A percentile compares a stretch with the other conserved stretches of the same genome.
Conservation (phyloP, 495 filamentous ascomycete species). For the Daldinia childiae region DNA sequence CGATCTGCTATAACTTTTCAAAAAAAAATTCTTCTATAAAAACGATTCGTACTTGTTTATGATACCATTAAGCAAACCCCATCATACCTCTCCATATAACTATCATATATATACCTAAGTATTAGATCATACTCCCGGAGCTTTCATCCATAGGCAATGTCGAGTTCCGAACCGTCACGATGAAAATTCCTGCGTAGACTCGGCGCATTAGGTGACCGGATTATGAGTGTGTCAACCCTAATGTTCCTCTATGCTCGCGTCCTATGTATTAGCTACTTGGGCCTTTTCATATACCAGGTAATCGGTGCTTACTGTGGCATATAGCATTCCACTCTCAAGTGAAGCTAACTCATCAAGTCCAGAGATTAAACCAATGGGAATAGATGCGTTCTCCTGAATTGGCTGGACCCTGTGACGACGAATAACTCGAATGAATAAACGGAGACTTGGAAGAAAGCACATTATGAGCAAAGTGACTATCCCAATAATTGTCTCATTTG, state of each 20-base stretch:
- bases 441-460: not conserved
- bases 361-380: not conserved
- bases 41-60: not conserved
- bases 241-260: not conserved
- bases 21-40: not conserved
- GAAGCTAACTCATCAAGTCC: not conserved
- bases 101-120: too few species aligned
- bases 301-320: not conserved
- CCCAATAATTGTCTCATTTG: not conserved
- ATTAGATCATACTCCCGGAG: not conserved
- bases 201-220: not conserved
- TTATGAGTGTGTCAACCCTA: not conserved
- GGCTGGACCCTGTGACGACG: not conserved
- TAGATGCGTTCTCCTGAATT: not conserved
- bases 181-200: not conserved
- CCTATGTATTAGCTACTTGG: not conserved
- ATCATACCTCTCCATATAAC: too few species aligned
- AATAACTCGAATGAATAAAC: not conserved
- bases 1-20: constrained; percentile 10
- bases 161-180: not conserved
- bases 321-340: not conserved
- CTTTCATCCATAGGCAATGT: not conserved
- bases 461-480: not conserved
- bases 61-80: not conserved
- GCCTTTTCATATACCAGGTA: not conserved